These are phyloP conservation scores for Ceratonia siliqua DNA, from an alignment of 306 rosid species.

Conservation along the genomic window DNA sequence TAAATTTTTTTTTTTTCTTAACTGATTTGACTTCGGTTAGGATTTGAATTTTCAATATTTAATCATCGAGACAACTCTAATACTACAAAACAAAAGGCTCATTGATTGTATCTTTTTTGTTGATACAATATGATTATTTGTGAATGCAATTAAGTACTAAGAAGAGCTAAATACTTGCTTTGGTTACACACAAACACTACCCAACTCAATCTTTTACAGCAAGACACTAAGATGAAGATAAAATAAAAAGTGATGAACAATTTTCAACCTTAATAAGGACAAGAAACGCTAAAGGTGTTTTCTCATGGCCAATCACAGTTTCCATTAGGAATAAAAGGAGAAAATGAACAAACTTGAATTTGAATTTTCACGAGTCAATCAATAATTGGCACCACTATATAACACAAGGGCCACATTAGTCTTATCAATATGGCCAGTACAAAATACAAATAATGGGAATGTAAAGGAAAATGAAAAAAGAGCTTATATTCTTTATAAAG, in stretches of 20 bases:
- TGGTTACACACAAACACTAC: constrained; percentile 7
- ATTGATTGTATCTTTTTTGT: too few species aligned
- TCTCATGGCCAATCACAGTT: constrained; percentile 3
- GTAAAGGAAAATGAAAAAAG: constrained; percentile 30
- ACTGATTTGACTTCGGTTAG: too few species aligned
- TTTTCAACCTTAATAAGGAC: neutral
- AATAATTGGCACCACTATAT: constrained; percentile 27
- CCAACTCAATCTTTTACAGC: neutral
- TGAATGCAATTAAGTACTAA: neutral
- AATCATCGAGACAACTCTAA: too few species aligned
- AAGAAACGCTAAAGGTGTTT: constrained; percentile 13
- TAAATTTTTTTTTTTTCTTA: too few species aligned
- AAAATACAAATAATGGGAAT: constrained; percentile 32
- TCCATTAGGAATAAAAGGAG: constrained; percentile 24
- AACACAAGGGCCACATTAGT: constrained; percentile 31
- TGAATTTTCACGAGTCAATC: constrained; percentile 38
- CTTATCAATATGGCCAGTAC: constrained; percentile 11
- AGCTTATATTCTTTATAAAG: constrained; percentile 37
- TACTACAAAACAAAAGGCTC: too few species aligned
- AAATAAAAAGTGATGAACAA: neutral
- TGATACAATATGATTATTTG: neutral
- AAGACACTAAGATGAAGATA: neutral
- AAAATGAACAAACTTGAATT: constrained; percentile 23
- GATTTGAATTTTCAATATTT: too few species aligned
- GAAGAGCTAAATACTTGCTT: neutral